Evolutionary conservation across 2,329 filamentous ascomycete genomes (phyloP), one percentile per base, ranked within the genome.

Genomic region (Scytalidium lignicola): DNA sequence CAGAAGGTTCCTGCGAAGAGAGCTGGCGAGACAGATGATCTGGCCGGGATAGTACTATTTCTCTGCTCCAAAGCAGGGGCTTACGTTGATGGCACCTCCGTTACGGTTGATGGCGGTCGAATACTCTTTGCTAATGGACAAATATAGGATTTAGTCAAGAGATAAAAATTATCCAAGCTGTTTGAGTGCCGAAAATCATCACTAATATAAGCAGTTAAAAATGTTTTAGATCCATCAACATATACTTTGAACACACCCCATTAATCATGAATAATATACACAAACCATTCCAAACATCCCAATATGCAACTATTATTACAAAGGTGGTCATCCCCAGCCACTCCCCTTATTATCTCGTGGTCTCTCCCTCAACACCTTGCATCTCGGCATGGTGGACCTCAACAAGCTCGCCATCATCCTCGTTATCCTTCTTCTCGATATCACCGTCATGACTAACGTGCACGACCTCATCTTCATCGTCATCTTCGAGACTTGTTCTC

Each of bases 11-110:
- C 68, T 1, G 68, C 68, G 1, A 66, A 62, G 43, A 55, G 68
- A 47, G 67, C 69, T 10, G 71, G 70, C 0, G 62, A 56, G 0
- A 49, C 62, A 4, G 67, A 69, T 45, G 72, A 74, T 48, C 67
- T 75, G 54, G 70, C 67, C 2, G 72, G 71, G 0, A 62, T 67
- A 3, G 59, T 74, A 3, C 41, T 74, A 18, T 75, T 70, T 51
- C 60, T 75, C 2, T 62, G 62, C 8, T 70, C 66, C 53, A 65
- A 66, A 54, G 70, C 70, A 3, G 70, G 70, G 17, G 66, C 69
- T 1, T 71, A 71, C 56, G 62, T 72, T 3, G 64, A 71, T 55
- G 69, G 69, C 1, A 51, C 62, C n/a, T 66, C 61, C 42, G 54
- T 71, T 13, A 69, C 64, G 40, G 61, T 72, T 13, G 69, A 72